Percentiles rank a stretch among this genome's conserved stretches.
phyloP scores from a whole-genome alignment of 2,329 filamentous ascomycete genomes.

The Aureobasidium sp. region DNA sequence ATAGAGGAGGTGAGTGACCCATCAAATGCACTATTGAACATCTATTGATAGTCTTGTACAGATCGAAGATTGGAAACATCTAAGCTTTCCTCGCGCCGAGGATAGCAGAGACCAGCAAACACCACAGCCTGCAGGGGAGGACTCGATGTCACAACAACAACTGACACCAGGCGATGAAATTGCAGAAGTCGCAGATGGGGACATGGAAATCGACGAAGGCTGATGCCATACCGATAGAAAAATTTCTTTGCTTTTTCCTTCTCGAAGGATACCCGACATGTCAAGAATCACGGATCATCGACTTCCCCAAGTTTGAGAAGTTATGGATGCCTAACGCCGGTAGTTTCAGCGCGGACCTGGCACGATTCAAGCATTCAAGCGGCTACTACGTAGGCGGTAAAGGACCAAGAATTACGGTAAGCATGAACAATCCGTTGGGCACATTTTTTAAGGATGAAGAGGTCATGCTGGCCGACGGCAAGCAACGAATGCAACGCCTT shows the following conservation, averaged over 20 bases:
- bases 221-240: conserved; percentile 5
- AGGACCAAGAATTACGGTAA: not conserved
- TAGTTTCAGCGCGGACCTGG: conserved; percentile 7
- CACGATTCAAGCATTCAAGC: conserved; percentile 5
- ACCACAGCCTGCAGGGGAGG: conserved; percentile 4
- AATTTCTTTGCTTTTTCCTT: not conserved
- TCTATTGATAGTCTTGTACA: conserved; percentile 10
- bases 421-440: conserved; percentile 2
- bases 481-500: not conserved
- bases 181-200: conserved; percentile 12
- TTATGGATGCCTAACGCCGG: conserved; percentile 10
- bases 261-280: not conserved
- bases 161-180: conserved; percentile 10
- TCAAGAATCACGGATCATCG: conserved; percentile 2
- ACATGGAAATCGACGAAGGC: conserved; percentile 15
- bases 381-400: conserved; percentile 8
- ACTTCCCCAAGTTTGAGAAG: conserved; percentile 4
- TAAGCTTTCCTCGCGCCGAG: conserved; percentile 26
- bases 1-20: conserved; percentile 68
- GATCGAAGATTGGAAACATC: conserved; percentile 33
- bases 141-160: conserved; percentile 5
- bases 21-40: not conserved
- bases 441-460: conserved; percentile 56
- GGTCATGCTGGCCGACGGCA: conserved; percentile 55
- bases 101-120: conserved; percentile 19